Base-by-base conservation (phyloP, 257 asterid species). In the Lavandula angustifolia region DNA sequence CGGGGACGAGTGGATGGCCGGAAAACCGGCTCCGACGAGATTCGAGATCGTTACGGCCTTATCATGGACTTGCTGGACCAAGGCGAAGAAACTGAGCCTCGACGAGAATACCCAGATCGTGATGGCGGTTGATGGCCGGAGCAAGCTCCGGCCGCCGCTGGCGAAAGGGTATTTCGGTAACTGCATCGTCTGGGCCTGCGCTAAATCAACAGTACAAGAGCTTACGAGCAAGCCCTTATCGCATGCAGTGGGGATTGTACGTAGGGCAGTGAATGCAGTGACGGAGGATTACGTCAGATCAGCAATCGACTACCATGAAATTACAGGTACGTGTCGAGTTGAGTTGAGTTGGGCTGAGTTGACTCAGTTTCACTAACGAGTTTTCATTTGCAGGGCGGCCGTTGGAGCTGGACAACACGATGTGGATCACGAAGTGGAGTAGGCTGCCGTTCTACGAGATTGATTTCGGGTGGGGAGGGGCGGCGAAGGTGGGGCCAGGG, bases 391-490 rank as follows among this genome's bases (percentile, higher is more conserved):
- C 27, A 22, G 27, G 27, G 1, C 27, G 12, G 38, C 64, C 51
- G 18, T 37, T 59, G 5, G 18, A 27, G 51, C 9, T 8, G 51
- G 64, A 17, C 6, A 59, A 59, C 16, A 18, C 22, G 17, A 0
- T 57, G 17, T 37, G n/a, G 13, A 40, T 40, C 22, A 40, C 64
- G 38, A 59, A 59, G 64, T 59, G 51, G 64, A 58, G 10, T 4
- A 40, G 64, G 64, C 64, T 40, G 40, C 51, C 64, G 5, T 40
- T 41, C 31, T 59, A 59, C 12, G 64, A 59, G 5, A 3, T 16
- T 41, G 64, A 59, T 41, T 59, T 59, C n/a, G 64, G 64, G 33
- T 41, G 50, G 64, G 64, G 63, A 38, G 1, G 1, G 4, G 37
- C 64, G 12, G 42, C 13, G 10, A 50, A 59, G 13, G 64, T 59